Evolutionary conservation across 805 yeast genomes (phyloP).

Genomic region (Wickerhamiella shivajii): DNA sequence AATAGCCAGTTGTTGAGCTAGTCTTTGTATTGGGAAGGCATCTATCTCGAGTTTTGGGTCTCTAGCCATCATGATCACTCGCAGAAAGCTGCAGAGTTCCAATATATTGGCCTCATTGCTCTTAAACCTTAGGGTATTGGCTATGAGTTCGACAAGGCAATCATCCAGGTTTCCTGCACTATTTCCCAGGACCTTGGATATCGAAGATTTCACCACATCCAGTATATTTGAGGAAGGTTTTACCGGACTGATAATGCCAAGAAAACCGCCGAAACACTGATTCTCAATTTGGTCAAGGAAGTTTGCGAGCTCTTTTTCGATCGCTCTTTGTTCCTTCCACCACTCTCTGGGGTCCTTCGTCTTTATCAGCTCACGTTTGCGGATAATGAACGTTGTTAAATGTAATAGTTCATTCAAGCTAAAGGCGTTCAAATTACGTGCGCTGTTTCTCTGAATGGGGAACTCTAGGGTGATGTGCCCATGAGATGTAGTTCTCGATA

Average conservation of each 20-base stretch:
- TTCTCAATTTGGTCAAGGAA: background rate
- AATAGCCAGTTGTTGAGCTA: slow-evolving; percentile 1
- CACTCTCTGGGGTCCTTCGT: slow-evolving; percentile 2
- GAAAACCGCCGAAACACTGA: slow-evolving; percentile 1
- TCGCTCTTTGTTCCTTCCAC: slow-evolving; percentile 3
- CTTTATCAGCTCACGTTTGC: background rate
- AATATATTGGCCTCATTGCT: no score
- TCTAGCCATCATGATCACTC: no score
- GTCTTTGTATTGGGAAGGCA: background rate
- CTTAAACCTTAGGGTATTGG: no score
- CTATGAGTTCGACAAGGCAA: no score
- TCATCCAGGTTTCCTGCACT: no score
- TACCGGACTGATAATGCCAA: slow-evolving; percentile 1
- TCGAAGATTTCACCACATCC: slow-evolving; percentile 18
- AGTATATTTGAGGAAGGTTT: slow-evolving; percentile 31
- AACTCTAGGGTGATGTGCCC: background rate
- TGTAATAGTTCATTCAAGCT: background rate
- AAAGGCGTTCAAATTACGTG: background rate
- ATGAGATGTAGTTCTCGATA: no score
- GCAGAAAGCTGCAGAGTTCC: no score
- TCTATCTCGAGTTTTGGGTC: no score
- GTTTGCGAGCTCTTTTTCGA: background rate
- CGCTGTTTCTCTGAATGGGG: background rate
- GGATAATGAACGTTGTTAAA: background rate
- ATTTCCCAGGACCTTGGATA: no score